Base-by-base conservation (phyloP, 2,329 filamentous ascomycete species). In the Claviceps spartinae region DNA sequence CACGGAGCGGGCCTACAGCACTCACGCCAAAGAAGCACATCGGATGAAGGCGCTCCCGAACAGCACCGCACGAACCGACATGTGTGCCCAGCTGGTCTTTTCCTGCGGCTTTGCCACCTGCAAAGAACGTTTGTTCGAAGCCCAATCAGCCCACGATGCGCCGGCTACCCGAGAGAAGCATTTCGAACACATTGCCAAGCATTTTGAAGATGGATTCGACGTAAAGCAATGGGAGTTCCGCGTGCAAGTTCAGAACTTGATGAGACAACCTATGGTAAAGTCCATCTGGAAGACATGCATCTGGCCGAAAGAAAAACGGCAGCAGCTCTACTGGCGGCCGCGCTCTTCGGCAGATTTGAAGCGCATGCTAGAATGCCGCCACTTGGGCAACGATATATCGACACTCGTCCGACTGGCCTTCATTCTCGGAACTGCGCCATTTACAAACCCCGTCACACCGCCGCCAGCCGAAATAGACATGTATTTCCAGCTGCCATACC, bases 131-230 rank as follows among this genome's bases (percentile, higher is more conserved):
- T 54, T 72, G 26, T 69, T 72, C 50, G 70, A 72, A 58, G 67
- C 70, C 14, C 54, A 62, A 1, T 62, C 54, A 48, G 64, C 60
- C 16, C 65, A 67, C 13, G 69, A 70, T 36, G 67, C 69, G 2
- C 58, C 63, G 3, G 54, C 61, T 22, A 63, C 64, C 22, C 67
- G 67, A 16, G 69, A 72, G 54, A 71, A 69, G 57, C 71, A 71
- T 61, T 72, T 73, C 56, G 71, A 72, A 55, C 70, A 73, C 55
- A 69, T 73, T 50, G 71, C 70, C 41, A 71, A 71, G 58, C 70
- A 73, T 54, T 72, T 72, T 24, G 69, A 72, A 54, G 68, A 70
- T 43, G 68, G 68, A 40, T 69, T 63, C 43, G 66, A 70, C 22
- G 68, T 71, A 16, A 64, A 65, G 51, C 64, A 69, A 45, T 73